Conservation (phyloP, 2,329 filamentous ascomycete genomes). For the Colletotrichum sp. region DNA sequence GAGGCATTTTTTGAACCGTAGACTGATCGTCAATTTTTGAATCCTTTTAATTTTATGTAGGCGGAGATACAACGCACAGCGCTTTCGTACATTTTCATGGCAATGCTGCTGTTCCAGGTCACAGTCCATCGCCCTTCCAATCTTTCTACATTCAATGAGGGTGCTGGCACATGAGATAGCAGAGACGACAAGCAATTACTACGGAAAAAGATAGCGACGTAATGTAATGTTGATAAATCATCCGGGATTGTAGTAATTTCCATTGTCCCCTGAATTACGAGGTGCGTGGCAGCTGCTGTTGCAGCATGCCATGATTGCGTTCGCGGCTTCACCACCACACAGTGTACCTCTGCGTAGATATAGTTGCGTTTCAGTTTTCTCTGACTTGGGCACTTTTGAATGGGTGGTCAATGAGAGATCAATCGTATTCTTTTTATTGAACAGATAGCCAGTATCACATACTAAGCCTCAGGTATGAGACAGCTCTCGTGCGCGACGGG, state of each 20-base stretch:
- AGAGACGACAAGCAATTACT: not conserved
- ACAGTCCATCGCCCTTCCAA: not conserved
- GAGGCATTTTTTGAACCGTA: not conserved
- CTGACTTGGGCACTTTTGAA: rapidly evolving
- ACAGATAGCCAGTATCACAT: not conserved
- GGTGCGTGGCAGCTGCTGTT: not conserved
- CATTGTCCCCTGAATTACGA: not conserved
- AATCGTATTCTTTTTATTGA: not conserved
- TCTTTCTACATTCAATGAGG: not conserved
- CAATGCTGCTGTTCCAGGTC: not conserved
- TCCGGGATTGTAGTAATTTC: rapidly evolving
- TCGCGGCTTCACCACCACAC: not conserved
- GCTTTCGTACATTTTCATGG: not conserved
- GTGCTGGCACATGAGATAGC: rapidly evolving
- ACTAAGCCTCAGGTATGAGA: not conserved
- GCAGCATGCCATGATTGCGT: not conserved
- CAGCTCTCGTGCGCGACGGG: not conserved
- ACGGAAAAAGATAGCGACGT: rapidly evolving
- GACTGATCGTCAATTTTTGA: not conserved
- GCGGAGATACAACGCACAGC: not conserved
- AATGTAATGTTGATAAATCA: not conserved
- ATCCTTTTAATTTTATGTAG: not conserved
- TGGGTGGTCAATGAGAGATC: not conserved
- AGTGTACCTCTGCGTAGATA: not conserved
- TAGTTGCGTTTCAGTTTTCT: not conserved